Percentiles rank a stretch among this genome's conserved stretches.
These are phyloP conservation scores for Manihot esculenta DNA, from an alignment of 441 rosid genomes.

Conservation along the genomic window DNA sequence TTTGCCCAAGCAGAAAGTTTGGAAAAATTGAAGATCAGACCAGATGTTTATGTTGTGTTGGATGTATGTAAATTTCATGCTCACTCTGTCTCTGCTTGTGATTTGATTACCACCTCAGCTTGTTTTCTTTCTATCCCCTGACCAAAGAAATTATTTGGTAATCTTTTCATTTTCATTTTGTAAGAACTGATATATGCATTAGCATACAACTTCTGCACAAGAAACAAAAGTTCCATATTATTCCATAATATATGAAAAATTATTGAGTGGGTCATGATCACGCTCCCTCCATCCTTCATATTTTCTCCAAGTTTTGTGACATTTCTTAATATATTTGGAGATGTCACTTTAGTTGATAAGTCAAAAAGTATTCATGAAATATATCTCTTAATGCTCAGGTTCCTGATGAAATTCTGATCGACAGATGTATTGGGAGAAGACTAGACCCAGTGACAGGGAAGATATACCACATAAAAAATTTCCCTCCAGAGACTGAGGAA, in stretches of 20 bases:
- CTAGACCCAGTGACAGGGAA: constrained; percentile 75
- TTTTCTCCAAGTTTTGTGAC: too few relatives aligned
- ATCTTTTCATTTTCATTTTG: neutral
- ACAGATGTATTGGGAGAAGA: constrained; percentile 92
- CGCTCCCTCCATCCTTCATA: too few relatives aligned
- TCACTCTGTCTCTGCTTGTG: constrained; percentile 1
- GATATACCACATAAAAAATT: constrained; percentile 70
- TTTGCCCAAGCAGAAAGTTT: constrained; percentile 74
- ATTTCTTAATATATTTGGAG: neutral
- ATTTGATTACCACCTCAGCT: neutral
- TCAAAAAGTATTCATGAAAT: constrained; percentile 21
- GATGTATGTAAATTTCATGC: constrained; percentile 48
- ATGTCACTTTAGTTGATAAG: constrained; percentile 6
- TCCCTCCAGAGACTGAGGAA: constrained; percentile 74
- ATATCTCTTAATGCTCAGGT: constrained; percentile 58
- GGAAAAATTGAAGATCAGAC: constrained; percentile 64
- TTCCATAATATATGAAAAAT: neutral
- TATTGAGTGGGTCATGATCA: too few relatives aligned
- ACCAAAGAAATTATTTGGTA: constrained; percentile 14
- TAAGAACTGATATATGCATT: neutral
- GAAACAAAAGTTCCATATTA: constrained; percentile 5
- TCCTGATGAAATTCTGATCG: constrained; percentile 87
- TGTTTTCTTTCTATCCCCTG: constrained; percentile 4
- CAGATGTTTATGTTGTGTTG: constrained; percentile 68
- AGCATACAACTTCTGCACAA: neutral